phyloP scores from a whole-genome alignment of 2,329 filamentous ascomycete species.

The Penicillium sp. region DNA sequence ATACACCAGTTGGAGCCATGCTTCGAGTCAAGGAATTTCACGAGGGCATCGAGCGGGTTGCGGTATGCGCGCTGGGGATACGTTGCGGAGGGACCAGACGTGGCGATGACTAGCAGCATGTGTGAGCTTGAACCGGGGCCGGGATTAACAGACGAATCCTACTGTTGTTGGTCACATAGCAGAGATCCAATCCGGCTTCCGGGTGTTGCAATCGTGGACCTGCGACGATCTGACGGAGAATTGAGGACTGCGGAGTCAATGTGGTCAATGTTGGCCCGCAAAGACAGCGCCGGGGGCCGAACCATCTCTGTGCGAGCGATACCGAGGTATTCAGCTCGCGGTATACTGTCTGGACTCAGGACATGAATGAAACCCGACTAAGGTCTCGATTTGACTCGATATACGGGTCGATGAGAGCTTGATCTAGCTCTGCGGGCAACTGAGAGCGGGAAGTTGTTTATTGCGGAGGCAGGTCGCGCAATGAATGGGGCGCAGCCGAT shows the following conservation, averaged over 20 bases:
- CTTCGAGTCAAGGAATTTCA: constrained; percentile 80
- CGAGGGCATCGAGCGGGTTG: constrained; percentile 83
- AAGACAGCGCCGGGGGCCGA: neutral
- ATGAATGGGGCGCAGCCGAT: constrained; percentile 18
- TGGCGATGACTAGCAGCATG: constrained; percentile 54
- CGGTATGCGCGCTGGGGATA: constrained; percentile 92
- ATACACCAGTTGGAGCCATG: constrained; percentile 86
- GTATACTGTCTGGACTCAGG: neutral
- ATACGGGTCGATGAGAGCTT: neutral
- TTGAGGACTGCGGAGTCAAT: constrained; percentile 54
- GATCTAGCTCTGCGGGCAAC: neutral
- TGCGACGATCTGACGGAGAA: constrained; percentile 88
- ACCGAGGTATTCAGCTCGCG: constrained; percentile 5
- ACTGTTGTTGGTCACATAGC: constrained; percentile 85
- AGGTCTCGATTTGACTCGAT: neutral
- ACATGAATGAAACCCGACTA: neutral
- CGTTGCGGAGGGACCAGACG: constrained; percentile 83
- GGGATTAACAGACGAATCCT: constrained; percentile 6
- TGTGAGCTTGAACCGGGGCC: neutral
- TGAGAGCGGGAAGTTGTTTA: neutral
- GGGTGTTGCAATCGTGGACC: constrained; percentile 78
- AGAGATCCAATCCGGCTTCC: constrained; percentile 87
- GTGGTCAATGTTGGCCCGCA: neutral
- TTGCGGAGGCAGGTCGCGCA: neutral
- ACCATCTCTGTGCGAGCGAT: constrained; percentile 4